Percentiles rank a stretch among this genome's conserved stretches.
These are phyloP conservation scores for Blastocladiella britannica DNA, from an alignment of 192 early-diverging fungal genomes.

Conservation along the genomic window DNA sequence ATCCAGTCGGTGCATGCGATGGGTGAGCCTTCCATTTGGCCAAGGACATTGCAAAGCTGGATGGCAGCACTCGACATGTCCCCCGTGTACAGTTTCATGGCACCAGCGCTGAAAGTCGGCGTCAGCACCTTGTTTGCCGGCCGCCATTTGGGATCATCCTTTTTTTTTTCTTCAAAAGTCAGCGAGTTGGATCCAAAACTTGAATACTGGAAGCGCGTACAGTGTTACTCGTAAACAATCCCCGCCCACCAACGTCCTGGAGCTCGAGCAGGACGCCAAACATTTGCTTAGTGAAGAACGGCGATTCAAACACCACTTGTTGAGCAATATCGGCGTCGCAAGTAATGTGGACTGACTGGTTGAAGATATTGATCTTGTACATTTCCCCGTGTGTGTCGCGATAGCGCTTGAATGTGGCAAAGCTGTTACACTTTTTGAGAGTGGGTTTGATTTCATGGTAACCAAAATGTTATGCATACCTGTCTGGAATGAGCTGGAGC, in stretches of 20 bases:
- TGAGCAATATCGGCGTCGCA: background rate
- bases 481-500: no score
- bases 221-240: slow-evolving; percentile 27
- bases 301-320: background rate
- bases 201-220: no score
- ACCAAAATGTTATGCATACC: no score
- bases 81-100: slow-evolving; percentile 14
- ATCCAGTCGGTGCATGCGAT: slow-evolving; percentile 22
- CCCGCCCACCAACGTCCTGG: slow-evolving; percentile 19
- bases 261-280: slow-evolving; percentile 14
- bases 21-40: slow-evolving; percentile 6
- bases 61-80: slow-evolving; percentile 21
- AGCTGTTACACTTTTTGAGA: no score
- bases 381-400: no score
- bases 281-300: slow-evolving; percentile 13
- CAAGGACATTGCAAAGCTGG: slow-evolving; percentile 11
- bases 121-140: slow-evolving; percentile 34
- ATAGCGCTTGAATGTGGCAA: no score
- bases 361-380: background rate
- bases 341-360: background rate
- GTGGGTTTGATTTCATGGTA: no score
- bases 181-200: no score
- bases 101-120: slow-evolving; percentile 28
- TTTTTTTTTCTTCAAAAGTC: no score
- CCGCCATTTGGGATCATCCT: slow-evolving; percentile 28